These are phyloP conservation scores for Cladorrhinum sp. DNA, from an alignment of 2,329 filamentous ascomycete genomes.

Conservation along the genomic window DNA sequence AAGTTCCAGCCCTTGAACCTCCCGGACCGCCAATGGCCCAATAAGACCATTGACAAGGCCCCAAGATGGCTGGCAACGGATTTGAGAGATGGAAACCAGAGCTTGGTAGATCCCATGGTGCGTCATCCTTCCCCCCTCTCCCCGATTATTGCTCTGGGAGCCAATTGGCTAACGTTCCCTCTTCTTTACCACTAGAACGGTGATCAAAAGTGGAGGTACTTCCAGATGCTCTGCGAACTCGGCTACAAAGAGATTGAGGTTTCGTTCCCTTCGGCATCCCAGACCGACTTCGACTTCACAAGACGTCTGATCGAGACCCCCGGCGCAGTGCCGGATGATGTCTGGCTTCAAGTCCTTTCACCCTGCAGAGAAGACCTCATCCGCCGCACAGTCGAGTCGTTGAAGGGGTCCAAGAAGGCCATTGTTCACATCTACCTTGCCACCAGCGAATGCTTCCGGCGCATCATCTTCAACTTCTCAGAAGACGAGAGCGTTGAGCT, in stretches of 20 bases:
- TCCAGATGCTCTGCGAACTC: slow-evolving; percentile 86
- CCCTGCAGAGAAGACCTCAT: slow-evolving; percentile 93
- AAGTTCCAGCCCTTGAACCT: slow-evolving; percentile 64
- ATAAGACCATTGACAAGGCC: slow-evolving; percentile 75
- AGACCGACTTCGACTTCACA: slow-evolving; percentile 96
- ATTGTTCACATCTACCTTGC: slow-evolving; percentile 95
- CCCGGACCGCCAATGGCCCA: slow-evolving; percentile 77
- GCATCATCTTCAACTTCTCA: slow-evolving; percentile 83
- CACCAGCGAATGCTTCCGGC: slow-evolving; percentile 92
- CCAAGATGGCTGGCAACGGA: slow-evolving; percentile 90
- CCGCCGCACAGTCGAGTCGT: slow-evolving; percentile 79
- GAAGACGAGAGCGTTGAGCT: slow-evolving; percentile 78
- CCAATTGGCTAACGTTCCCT: slow-evolving; percentile 20
- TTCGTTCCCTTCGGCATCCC: slow-evolving; percentile 89
- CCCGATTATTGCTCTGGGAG: background rate
- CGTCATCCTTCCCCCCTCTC: slow-evolving; percentile 28
- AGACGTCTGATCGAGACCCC: slow-evolving; percentile 81
- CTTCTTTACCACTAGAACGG: slow-evolving; percentile 61
- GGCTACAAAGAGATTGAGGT: slow-evolving; percentile 99
- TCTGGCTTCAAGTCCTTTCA: slow-evolving; percentile 86
- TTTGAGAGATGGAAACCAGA: slow-evolving; percentile 91
- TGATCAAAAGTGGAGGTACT: slow-evolving; percentile 92
- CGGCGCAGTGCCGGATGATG: slow-evolving; percentile 79
- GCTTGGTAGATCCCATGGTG: slow-evolving; percentile 89
- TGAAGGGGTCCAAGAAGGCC: slow-evolving; percentile 87